Evolutionary conservation across 2,329 filamentous ascomycete species (phyloP), one percentile per base, ranked within the genome.

Genomic region (Aspergillus sp.): DNA sequence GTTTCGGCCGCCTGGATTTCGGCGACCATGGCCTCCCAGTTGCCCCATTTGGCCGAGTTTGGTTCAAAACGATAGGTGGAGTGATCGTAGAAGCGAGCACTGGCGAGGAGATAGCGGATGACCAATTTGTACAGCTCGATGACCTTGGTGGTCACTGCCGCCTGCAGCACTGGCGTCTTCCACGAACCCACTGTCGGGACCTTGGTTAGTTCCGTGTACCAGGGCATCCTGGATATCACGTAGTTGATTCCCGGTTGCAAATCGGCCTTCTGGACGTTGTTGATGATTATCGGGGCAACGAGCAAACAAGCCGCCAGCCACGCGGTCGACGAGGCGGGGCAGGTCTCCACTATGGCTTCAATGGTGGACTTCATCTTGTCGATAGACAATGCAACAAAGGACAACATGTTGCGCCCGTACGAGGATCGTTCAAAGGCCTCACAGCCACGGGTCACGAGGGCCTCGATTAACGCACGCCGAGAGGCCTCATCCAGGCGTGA

Each of bases 391-490:
- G 29, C 31, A 31, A 52, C 50, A 22, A 52, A 52, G 9, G 50
- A 52, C 50, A 52, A 16, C 50, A 52, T 52, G 7, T 39, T 52
- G 50, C 50, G 50, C 50, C 50, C 50, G 31, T 52, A 52, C 31
- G 50, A 52, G 31, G 31, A 42, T 42, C 50, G 50, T 39, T 52
- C 50, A 20, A 52, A 52, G 16, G 50, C 50, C 18, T 52, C 29
- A 14, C 50, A 52, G 31, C 50, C 50, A 4, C 50, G 50, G 26
- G 31, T 52, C 1, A 52, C n/a, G 9, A 52, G 50, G 4, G 50
- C n/a, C 4, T 52, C 50, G 31, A 52, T 52, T 22, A 52, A 22
- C 4, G 50, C 50, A 4, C 16, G 14, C 26, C 50, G 50, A 24
- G 26, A 52, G 31, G 3, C 29, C 26, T 52, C 50, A 5, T 52